These are phyloP conservation scores for Fusarium sp. DNA, from an alignment of 2,329 filamentous ascomycete species.

Conservation along the genomic window DNA sequence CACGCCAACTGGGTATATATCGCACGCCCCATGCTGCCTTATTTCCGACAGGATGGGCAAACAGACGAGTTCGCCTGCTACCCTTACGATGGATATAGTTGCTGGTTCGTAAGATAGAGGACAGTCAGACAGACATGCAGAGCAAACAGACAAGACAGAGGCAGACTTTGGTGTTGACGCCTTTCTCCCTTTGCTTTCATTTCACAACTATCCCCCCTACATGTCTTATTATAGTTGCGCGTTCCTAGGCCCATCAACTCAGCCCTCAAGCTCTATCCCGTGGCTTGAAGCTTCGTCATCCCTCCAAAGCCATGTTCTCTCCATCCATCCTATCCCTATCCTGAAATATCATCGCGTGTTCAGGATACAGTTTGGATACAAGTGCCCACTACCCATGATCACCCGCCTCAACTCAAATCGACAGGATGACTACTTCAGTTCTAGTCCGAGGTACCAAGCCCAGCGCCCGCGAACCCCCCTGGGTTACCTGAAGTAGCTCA, in stretches of 20 bases:
- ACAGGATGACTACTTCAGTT: constrained; percentile 22
- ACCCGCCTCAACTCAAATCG: constrained; percentile 19
- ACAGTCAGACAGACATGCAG: constrained; percentile 23
- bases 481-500: constrained; percentile 38
- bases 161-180: constrained; percentile 10
- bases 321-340: constrained; percentile 5
- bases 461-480: constrained; percentile 32
- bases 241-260: constrained; percentile 24
- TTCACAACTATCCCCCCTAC: background rate
- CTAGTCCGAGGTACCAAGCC: constrained; percentile 31
- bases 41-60: constrained; percentile 33
- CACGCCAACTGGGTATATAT: constrained; percentile 27
- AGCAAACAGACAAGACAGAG: background rate
- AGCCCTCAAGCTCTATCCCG: constrained; percentile 28
- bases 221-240: constrained; percentile 23
- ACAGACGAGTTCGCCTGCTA: constrained; percentile 29
- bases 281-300: constrained; percentile 42
- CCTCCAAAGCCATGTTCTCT: constrained; percentile 7
- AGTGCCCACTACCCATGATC: constrained; percentile 15
- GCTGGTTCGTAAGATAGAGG: constrained; percentile 18
- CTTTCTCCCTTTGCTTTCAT: constrained; percentile 2
- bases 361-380: constrained; percentile 24
- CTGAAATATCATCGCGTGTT: constrained; percentile 1
- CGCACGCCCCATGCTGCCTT: constrained; percentile 24
- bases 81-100: constrained; percentile 14